phyloP scores from a whole-genome alignment of 257 asterid genomes.

The Gentiana macrophylla region DNA sequence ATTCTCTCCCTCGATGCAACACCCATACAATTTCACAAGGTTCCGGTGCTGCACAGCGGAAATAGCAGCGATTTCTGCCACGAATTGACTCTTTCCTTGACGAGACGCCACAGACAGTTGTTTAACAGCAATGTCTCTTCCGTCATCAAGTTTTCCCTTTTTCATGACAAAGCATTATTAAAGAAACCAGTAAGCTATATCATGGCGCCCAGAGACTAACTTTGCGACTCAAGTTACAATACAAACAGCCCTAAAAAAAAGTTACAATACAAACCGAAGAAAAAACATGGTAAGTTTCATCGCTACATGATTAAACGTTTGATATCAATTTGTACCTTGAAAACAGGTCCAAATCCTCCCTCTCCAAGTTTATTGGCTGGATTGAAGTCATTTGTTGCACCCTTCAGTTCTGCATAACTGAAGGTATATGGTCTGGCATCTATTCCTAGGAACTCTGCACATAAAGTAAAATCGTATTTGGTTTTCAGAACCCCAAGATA shows the following conservation, averaged over 20 bases:
- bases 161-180: conserved; percentile 6
- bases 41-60: conserved; percentile 94
- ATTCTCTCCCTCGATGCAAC: conserved; percentile 71
- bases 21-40: conserved; percentile 67
- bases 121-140: conserved; percentile 68
- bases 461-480: conserved; percentile 2
- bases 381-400: conserved; percentile 59
- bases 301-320: neutral
- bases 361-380: conserved; percentile 76
- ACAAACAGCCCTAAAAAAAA: too few species aligned
- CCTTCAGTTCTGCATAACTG: conserved; percentile 53
- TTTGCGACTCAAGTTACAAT: neutral
- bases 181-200: too few species aligned
- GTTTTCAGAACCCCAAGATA: neutral
- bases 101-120: conserved; percentile 70
- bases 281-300: neutral
- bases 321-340: conserved; percentile 34
- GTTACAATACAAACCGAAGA: neutral
- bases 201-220: too few species aligned
- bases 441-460: conserved; percentile 58
- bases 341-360: conserved; percentile 94
- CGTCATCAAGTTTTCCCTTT: conserved; percentile 69
- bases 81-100: conserved; percentile 82
- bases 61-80: conserved; percentile 84
- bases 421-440: conserved; percentile 73